Percentiles rank a stretch among this genome's conserved stretches.
Conservation (phyloP, 2,329 filamentous ascomycete species). For the Pseudocercospora cruenta region DNA sequence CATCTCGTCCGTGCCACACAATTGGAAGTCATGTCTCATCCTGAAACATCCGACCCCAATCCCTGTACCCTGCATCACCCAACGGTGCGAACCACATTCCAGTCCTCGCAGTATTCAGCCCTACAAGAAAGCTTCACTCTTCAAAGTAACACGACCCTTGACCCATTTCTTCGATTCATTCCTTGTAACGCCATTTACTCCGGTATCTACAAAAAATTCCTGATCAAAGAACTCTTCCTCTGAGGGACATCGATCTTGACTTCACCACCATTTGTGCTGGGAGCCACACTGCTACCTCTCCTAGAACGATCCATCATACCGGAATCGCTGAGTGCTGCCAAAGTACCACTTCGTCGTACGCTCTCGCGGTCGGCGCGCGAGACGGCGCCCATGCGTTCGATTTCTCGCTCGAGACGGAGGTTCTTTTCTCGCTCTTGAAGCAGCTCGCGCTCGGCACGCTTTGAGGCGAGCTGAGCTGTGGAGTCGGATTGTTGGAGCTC, state of each 20-base stretch:
- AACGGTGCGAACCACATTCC: neutral
- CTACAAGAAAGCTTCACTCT: constrained; percentile 31
- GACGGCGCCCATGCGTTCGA: constrained; percentile 67
- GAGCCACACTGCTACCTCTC: constrained; percentile 48
- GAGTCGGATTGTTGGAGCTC: constrained; percentile 90
- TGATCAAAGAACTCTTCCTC: constrained; percentile 50
- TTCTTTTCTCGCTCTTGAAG: constrained; percentile 84
- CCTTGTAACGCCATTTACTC: constrained; percentile 26
- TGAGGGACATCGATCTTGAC: constrained; percentile 42
- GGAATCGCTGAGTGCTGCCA: constrained; percentile 47
- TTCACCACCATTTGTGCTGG: constrained; percentile 29
- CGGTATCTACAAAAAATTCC: constrained; percentile 54
- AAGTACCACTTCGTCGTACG: constrained; percentile 35
- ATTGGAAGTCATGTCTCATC: constrained; percentile 1
- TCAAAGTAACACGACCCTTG: constrained; percentile 18
- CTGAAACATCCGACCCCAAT: neutral
- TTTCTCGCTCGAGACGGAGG: constrained; percentile 80
- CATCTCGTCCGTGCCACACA: neutral
- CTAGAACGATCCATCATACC: constrained; percentile 42
- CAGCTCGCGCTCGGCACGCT: constrained; percentile 86
- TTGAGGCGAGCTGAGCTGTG: constrained; percentile 75
- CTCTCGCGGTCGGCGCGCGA: constrained; percentile 68
- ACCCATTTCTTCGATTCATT: constrained; percentile 9
- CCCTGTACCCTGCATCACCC: neutral
- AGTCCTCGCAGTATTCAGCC: neutral